Conservation (phyloP, 441 rosid species). For the Populus hybrid region DNA sequence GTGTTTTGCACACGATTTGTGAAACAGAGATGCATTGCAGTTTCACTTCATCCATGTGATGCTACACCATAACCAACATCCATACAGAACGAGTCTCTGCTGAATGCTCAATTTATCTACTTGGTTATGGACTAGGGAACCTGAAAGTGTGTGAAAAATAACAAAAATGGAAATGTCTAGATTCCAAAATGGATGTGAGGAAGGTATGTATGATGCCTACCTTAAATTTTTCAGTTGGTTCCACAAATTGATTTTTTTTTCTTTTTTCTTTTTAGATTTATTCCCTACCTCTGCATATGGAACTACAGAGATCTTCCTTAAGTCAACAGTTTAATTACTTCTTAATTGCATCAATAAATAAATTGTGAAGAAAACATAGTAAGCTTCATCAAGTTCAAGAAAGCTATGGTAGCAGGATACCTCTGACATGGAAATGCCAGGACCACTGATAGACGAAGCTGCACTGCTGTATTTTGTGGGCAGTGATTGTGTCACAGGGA, state of each 20-base stretch:
- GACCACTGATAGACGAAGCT: constrained; percentile 65
- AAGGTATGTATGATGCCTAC: not conserved
- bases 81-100: not conserved
- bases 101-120: not conserved
- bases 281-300: not conserved
- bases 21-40: not conserved
- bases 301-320: not conserved
- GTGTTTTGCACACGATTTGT: not conserved
- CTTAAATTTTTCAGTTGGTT: not conserved
- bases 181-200: not conserved
- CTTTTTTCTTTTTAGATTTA: not conserved
- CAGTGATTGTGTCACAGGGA: constrained; percentile 66
- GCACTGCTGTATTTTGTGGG: constrained; percentile 64
- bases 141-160: not conserved
- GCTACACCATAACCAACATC: not conserved
- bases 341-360: not conserved
- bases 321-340: not conserved
- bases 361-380: not conserved
- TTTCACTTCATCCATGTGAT: not conserved
- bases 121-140: not conserved
- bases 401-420: constrained; percentile 31
- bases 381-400: not conserved
- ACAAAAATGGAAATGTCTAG: not conserved
- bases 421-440: constrained; percentile 82
- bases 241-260: not conserved